Percentiles rank a stretch among this genome's conserved stretches.
Evolutionary conservation across 345 rosid species (phyloP).

Genomic region (Raphanus sativus): DNA sequence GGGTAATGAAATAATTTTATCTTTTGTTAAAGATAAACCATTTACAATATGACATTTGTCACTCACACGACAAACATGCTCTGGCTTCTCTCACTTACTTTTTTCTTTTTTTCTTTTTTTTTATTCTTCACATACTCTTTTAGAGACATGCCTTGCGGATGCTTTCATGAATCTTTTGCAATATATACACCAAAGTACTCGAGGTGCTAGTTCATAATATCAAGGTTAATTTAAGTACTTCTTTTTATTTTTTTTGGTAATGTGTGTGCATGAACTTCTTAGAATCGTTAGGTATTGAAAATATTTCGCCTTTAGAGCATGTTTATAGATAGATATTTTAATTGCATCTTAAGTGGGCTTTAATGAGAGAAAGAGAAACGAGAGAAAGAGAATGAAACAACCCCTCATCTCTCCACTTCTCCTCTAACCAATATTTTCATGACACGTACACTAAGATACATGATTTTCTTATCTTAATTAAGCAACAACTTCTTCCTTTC

Average conservation of each 20-base stretch:
- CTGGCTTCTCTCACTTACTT: not conserved
- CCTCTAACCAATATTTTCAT: too few species aligned
- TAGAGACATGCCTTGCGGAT: not conserved
- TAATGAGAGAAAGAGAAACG: too few species aligned
- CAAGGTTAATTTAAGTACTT: constrained; percentile 47
- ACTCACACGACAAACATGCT: not conserved
- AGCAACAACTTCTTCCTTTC: too few species aligned
- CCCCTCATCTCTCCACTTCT: too few species aligned
- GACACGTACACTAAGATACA: too few species aligned
- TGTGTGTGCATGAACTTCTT: not conserved
- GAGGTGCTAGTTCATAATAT: constrained; percentile 60
- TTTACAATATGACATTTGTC: not conserved
- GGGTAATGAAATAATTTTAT: too few species aligned
- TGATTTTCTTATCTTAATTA: too few species aligned
- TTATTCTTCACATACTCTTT: not conserved
- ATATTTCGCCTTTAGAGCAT: not conserved
- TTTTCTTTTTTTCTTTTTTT: too few species aligned
- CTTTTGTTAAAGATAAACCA: too few species aligned
- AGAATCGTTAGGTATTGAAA: not conserved
- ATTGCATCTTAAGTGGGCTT: too few species aligned
- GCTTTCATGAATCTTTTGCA: constrained; percentile 51
- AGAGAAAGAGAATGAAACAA: too few species aligned
- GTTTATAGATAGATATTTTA: too few species aligned
- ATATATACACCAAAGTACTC: constrained; percentile 67
- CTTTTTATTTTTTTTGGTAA: not conserved